Base-by-base conservation (phyloP, 164 flowering plant species). In the Houttuynia cordata region DNA sequence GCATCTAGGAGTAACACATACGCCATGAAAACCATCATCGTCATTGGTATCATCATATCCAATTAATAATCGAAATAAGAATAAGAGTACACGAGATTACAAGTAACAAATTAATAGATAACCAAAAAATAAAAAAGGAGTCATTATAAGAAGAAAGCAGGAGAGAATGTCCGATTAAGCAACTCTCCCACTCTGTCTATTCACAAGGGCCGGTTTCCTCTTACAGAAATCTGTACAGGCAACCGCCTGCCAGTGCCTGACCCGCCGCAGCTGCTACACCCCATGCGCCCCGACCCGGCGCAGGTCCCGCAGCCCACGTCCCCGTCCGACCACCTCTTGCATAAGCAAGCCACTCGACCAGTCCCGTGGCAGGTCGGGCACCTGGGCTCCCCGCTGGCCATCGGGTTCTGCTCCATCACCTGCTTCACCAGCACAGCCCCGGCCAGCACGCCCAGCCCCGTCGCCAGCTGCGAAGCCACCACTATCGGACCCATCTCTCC, bases 301-400 rank as follows among this genome's bases (percentile, higher is more conserved):
- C 98, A 92, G 1, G 88, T 76, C 66, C 96, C 75, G 68, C 98
- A 92, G 0, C 98, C 98, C 1, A 70, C 65, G 57, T 92, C 98
- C 14, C 96, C 94, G 64, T 92, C 96, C 8, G 96, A 87, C 98
- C 98, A 92, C 6, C 94, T 82, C 0, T 81, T 64, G 61, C 98
- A 93, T 63, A 87, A 50, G 68, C 98, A 93, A 24, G 64, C 30
- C 58, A 83, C 90, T 22, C 92, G 78, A 0, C 98, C 98, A 50
- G 94, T 79, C 6, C 97, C 98, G 70, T 93, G 87, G 72, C 98
- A 93, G 23, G 76, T 75, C 1, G 89, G 70, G 63, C 96, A 92
- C 67, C 93, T 63, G 0, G 81, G 77, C 56, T 75, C 72, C 12
- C 83, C 78, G 1, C 96, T 96, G 64, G 86, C 82, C 91, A 84